Evolutionary conservation across 2,329 filamentous ascomycete genomes (phyloP).

Genomic region (Teratosphaeria zuluensis): DNA sequence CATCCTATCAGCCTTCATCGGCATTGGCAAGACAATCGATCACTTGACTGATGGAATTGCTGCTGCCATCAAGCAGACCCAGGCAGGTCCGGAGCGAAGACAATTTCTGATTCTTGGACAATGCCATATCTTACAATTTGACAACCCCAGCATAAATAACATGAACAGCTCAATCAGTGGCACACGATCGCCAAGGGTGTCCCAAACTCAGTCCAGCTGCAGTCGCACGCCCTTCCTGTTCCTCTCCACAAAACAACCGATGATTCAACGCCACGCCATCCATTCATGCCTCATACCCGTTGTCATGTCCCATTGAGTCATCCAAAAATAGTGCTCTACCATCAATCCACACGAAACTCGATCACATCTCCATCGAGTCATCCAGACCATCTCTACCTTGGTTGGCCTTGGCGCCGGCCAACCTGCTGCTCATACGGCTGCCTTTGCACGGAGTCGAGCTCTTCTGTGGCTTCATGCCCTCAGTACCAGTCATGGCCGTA

Average conservation of each 20-base stretch:
- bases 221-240: not conserved
- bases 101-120: not conserved
- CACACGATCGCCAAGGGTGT: not conserved
- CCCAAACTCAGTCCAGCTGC: not conserved
- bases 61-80: not conserved
- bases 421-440: not conserved
- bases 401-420: not conserved
- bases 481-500: not conserved
- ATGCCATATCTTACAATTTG: not conserved
- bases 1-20: too few species aligned
- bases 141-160: not conserved
- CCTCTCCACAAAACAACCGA: not conserved
- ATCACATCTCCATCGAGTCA: not conserved
- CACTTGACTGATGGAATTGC: not conserved
- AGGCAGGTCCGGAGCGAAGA: not conserved
- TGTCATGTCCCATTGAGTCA: too few species aligned
- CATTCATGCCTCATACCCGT: too few species aligned
- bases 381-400: not conserved
- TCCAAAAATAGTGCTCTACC: too few species aligned
- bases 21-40: not conserved
- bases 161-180: not conserved
- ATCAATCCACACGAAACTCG: not conserved
- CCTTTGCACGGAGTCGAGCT: not conserved
- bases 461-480: not conserved
- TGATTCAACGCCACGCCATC: not conserved